phyloP scores from a whole-genome alignment of 257 asterid species.

The Jaltomata sinuosa region DNA sequence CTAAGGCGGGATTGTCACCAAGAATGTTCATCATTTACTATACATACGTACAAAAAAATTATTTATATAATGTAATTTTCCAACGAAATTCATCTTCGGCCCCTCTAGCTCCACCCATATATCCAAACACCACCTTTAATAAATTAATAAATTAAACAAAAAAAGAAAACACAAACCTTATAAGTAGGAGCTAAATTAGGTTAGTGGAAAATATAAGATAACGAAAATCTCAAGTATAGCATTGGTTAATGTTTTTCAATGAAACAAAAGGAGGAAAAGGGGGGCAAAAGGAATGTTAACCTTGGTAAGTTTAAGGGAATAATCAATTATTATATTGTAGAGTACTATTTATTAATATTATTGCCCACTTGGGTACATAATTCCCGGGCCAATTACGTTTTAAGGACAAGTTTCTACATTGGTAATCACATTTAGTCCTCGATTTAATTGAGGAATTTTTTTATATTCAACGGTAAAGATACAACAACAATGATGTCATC shows the following conservation, averaged over 20 bases:
- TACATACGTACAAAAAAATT: neutral
- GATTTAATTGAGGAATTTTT: neutral
- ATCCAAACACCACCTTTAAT: neutral
- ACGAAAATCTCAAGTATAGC: neutral
- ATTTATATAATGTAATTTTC: neutral
- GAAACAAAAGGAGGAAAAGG: neutral
- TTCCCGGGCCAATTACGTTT: neutral
- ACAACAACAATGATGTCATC: neutral
- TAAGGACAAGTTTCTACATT: neutral
- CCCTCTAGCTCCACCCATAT: neutral
- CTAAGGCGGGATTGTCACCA: neutral
- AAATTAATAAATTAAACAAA: neutral
- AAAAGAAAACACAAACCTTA: neutral
- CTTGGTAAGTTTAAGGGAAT: neutral
- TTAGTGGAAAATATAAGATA: neutral
- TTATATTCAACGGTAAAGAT: neutral
- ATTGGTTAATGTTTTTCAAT: neutral
- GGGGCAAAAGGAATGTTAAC: neutral
- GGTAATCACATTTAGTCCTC: neutral
- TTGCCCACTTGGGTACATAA: slow-evolving; percentile 1
- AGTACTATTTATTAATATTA: neutral
- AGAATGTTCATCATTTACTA: neutral
- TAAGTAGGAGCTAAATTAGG: neutral
- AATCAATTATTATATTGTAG: neutral
- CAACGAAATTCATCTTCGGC: neutral